Evolutionary conservation across 495 filamentous ascomycete genomes (phyloP).

Genomic region (Immersiella caudata): DNA sequence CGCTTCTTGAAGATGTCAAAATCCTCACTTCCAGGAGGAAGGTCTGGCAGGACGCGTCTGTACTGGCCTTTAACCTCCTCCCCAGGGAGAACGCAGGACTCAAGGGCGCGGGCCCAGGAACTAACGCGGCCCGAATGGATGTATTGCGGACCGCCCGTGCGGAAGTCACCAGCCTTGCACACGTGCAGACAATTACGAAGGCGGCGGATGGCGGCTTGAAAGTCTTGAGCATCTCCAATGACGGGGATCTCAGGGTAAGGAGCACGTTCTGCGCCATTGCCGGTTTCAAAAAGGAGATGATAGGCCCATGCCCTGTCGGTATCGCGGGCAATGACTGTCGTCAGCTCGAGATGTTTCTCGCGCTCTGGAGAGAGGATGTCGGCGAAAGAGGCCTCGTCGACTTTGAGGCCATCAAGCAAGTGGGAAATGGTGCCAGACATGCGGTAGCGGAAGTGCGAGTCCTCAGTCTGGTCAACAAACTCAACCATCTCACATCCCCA

Average conservation of each 20-base stretch:
- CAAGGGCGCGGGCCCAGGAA: neutral
- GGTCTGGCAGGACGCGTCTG: neutral
- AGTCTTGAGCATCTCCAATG: neutral
- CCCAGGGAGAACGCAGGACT: no score
- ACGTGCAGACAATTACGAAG: neutral
- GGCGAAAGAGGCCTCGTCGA: neutral
- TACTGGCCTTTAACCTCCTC: no score
- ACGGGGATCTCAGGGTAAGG: slow-evolving; percentile 9
- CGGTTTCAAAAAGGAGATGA: neutral
- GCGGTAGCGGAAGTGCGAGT: slow-evolving; percentile 31
- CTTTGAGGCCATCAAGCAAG: neutral
- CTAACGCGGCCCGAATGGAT: neutral
- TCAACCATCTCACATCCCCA: slow-evolving; percentile 28
- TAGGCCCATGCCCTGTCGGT: slow-evolving; percentile 9
- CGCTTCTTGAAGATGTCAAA: neutral
- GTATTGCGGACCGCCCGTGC: neutral
- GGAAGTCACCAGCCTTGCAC: neutral
- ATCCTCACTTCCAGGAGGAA: neutral
- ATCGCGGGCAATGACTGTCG: neutral
- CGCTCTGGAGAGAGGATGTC: neutral
- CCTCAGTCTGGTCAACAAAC: slow-evolving; percentile 26
- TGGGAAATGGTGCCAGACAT: neutral
- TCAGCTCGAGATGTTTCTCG: neutral
- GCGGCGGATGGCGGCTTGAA: neutral
- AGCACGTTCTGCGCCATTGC: neutral